phyloP scores from a whole-genome alignment of 1,139 yeast species.

The Keqinozyma sinolaborantium region DNA sequence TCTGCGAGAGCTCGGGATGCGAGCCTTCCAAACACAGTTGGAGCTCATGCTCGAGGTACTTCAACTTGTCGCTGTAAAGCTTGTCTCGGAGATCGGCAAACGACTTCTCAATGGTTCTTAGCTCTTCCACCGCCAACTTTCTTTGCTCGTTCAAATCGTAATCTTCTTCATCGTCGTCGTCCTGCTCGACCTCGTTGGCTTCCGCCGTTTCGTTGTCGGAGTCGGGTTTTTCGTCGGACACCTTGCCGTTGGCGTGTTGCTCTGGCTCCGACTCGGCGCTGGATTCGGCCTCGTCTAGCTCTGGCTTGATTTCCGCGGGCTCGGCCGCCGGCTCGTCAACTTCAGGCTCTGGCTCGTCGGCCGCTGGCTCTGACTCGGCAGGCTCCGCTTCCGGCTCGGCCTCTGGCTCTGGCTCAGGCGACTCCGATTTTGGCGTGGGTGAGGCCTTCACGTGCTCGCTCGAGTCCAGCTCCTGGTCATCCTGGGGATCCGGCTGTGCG shows the following conservation, averaged over 20 bases:
- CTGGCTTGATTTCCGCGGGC: constrained; percentile 6
- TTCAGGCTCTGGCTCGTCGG: constrained; percentile 10
- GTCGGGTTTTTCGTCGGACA: constrained; percentile 9
- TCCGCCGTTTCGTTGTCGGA: constrained; percentile 17
- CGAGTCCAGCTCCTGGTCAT: constrained; percentile 12
- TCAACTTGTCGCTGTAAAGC: constrained; percentile 69
- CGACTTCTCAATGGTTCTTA: constrained; percentile 76
- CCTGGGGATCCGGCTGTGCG: too few species aligned
- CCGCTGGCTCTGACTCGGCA: constrained; percentile 7
- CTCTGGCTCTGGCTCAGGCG: background rate
- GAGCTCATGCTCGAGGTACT: constrained; percentile 74
- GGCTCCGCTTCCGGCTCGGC: constrained; percentile 3
- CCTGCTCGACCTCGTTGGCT: constrained; percentile 20
- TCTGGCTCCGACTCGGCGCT: constrained; percentile 10
- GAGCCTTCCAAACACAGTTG: constrained; percentile 86
- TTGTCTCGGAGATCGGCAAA: constrained; percentile 85
- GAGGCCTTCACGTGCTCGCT: constrained; percentile 8
- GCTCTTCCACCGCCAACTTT: constrained; percentile 61
- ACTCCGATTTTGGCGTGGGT: constrained; percentile 2
- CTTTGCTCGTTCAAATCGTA: constrained; percentile 48
- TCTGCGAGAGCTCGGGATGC: constrained; percentile 77
- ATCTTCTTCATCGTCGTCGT: constrained; percentile 29
- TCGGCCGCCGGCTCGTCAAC: constrained; percentile 14
- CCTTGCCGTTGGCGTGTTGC: constrained; percentile 10
- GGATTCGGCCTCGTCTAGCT: constrained; percentile 8